Base-by-base conservation (phyloP, 2,329 filamentous ascomycete species). In the Diaporthe sp. region DNA sequence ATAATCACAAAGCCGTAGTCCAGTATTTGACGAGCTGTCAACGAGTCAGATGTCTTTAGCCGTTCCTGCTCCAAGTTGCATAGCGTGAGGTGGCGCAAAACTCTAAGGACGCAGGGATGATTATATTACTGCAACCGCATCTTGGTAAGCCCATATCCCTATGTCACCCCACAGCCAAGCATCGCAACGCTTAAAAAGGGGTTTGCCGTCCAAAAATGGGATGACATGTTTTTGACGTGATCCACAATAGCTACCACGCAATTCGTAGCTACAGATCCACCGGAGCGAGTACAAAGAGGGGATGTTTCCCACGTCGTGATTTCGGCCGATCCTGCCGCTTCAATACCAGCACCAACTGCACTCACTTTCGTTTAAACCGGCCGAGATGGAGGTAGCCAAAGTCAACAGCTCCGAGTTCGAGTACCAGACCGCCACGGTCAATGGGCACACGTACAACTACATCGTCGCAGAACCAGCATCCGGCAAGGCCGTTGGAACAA, bases 391-490 rank as follows among this genome's bases (percentile, higher is more conserved):
- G 4, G 30, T 52, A 25, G 64, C 13, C 45, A 28, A 12, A 6
- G n/a, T 2, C 30, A 4, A 25, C 8, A 15, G 19, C 7, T 15
- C 33, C 4, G 8, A 3, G 40, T 57, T 95, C 79, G 85, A 91
- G 79, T 89, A 92, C 81, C 88, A 90, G 79, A 91, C 88, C 73
- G 88, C 90, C 52, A 84, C 86, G 68, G 85, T 96, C 73, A 92
- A 93, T 78, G 92, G 92, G 77, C 88, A 89, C 78, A 94, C 86
- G 54, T 97, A 97, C 85, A 90, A 87, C 79, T 93, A 92, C 81
- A 85, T 91, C 73, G 82, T 91, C 40, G 87, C 87, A 45, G 85
- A 89, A 77, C 88, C 90, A 1, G 77, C 82, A 78, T 80, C 82
- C 52, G 81, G 84, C 69, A 58, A 78, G 7, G 30, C 30, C 10